Evolutionary conservation across 1,284 basidiomycete genomes (phyloP).

Genomic region (Tranzscheliella williamsii): DNA sequence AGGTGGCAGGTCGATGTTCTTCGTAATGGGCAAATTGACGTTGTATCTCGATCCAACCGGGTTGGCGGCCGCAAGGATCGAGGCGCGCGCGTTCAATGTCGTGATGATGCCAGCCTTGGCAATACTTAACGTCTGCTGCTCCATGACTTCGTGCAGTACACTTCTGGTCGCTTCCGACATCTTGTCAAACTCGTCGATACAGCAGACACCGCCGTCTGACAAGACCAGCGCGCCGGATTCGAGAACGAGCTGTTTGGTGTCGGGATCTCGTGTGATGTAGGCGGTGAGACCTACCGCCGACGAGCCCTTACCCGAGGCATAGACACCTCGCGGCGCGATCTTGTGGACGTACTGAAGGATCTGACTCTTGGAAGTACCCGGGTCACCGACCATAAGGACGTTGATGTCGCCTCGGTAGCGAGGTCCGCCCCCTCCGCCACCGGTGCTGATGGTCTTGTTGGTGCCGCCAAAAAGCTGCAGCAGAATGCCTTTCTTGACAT

Average conservation of each 20-base stretch:
- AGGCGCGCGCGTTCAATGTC: conserved; percentile 94
- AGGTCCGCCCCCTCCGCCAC: conserved; percentile 91
- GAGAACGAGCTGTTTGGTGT: conserved; percentile 94
- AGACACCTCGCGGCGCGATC: conserved; percentile 91
- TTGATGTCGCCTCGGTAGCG: conserved; percentile 98
- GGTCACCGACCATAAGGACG: conserved; percentile 93
- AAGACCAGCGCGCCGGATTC: conserved; percentile 96
- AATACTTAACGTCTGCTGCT: conserved; percentile 99
- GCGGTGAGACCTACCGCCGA: conserved; percentile 98
- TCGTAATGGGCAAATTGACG: conserved; percentile 75
- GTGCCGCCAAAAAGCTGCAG: conserved; percentile 96
- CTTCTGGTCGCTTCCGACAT: conserved; percentile 96
- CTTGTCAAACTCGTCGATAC: conserved; percentile 99
- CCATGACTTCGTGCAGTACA: conserved; percentile 99
- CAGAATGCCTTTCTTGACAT: conserved; percentile 96
- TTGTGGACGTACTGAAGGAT: conserved; percentile 92
- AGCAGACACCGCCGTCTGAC: conserved; percentile 96
- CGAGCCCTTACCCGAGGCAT: conserved; percentile 85
- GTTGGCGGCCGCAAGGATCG: conserved; percentile 94
- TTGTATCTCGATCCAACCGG: conserved; percentile 96
- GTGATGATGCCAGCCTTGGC: conserved; percentile 99
- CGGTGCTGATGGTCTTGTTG: conserved; percentile 88
- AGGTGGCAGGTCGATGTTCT: conserved; percentile 77
- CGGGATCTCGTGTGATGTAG: conserved; percentile 95
- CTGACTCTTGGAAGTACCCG: conserved; percentile 95